Conservation (phyloP, 352 stramenopile genomes). For the Pythium phragmitis region DNA sequence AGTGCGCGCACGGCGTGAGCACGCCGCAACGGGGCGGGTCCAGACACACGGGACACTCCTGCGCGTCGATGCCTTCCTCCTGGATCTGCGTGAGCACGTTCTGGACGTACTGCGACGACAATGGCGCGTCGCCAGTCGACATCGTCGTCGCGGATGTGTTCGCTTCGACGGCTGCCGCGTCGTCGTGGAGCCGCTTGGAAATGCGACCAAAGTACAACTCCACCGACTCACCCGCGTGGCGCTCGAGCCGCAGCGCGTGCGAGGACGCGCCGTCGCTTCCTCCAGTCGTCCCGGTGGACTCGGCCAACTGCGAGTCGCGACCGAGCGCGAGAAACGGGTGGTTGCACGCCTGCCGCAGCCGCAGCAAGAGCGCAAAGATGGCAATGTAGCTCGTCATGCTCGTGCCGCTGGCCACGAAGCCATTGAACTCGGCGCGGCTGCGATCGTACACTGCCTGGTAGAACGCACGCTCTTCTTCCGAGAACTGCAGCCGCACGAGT, state of each 20-base stretch:
- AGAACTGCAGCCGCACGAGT: slow-evolving; percentile 69
- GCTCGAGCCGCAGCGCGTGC: slow-evolving; percentile 41
- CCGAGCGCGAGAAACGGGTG: slow-evolving; percentile 86
- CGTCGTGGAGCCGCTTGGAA: slow-evolving; percentile 45
- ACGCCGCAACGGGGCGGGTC: slow-evolving; percentile 68
- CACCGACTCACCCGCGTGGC: slow-evolving; percentile 46
- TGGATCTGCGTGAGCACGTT: slow-evolving; percentile 79
- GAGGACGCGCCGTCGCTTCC: background rate
- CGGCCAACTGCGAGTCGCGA: slow-evolving; percentile 51
- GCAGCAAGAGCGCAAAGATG: slow-evolving; percentile 87
- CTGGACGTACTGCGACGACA: slow-evolving; percentile 47
- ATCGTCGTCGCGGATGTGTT: slow-evolving; percentile 9
- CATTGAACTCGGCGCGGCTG: slow-evolving; percentile 88
- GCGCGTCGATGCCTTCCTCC: slow-evolving; percentile 63
- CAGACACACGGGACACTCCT: slow-evolving; percentile 87
- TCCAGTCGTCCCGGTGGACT: slow-evolving; percentile 12
- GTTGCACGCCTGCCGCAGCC: slow-evolving; percentile 88
- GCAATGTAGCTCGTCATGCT: slow-evolving; percentile 81
- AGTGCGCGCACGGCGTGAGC: slow-evolving; percentile 82
- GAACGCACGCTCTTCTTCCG: slow-evolving; percentile 73
- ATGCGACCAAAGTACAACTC: slow-evolving; percentile 67
- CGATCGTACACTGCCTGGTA: slow-evolving; percentile 86
- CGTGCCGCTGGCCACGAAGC: slow-evolving; percentile 76
- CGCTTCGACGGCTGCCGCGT: slow-evolving; percentile 31
- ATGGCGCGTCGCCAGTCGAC: too few species aligned